These are phyloP conservation scores for Solanum habrochaites DNA, from an alignment of 257 asterid genomes.

Conservation along the genomic window DNA sequence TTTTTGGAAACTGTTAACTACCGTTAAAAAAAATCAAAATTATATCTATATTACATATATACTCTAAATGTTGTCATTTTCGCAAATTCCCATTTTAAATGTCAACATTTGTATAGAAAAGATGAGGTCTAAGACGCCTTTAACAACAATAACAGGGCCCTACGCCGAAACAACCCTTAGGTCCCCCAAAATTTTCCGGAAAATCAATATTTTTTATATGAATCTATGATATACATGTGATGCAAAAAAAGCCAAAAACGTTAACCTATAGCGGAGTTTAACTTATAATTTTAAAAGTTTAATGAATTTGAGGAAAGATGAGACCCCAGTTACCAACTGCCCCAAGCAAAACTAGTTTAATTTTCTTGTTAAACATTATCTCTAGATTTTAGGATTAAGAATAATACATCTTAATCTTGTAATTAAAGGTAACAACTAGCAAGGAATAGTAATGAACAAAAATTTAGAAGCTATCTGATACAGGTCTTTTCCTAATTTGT, in stretches of 20 bases:
- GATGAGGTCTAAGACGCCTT: not conserved
- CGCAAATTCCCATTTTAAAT: no score
- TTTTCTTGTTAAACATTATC: not conserved
- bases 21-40: no score
- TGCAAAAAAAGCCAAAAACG: not conserved
- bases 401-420: not conserved
- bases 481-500: not conserved
- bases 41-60: no score
- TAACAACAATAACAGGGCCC: not conserved
- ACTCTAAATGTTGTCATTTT: no score
- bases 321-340: not conserved
- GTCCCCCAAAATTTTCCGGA: accelerated
- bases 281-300: not conserved
- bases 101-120: not conserved
- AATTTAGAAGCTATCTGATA: not conserved
- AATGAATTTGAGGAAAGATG: not conserved
- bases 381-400: not conserved
- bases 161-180: not conserved
- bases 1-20: no score
- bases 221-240: no score
- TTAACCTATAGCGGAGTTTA: not conserved
- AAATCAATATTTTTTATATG: no score
- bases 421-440: not conserved
- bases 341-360: not conserved
- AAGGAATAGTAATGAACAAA: not conserved